Evolutionary conservation across 768 basidiomycete genomes (phyloP).

Genomic region (Phaffia tasmanica): DNA sequence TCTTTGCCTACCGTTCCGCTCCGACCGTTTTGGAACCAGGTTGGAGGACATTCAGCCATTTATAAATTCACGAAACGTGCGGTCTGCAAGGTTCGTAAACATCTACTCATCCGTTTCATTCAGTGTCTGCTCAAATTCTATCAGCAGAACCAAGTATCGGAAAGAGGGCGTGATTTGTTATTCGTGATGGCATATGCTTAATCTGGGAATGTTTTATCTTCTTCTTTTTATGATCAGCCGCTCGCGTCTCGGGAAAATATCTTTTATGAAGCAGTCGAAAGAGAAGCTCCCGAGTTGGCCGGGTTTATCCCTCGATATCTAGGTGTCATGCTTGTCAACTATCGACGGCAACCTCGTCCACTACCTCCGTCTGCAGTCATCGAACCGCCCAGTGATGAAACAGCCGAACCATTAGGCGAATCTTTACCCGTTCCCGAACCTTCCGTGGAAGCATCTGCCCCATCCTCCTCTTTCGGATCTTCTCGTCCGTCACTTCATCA

Average conservation of each 20-base stretch:
- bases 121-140: not conserved
- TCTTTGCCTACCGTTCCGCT: constrained; percentile 59
- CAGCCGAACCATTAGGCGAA: no score
- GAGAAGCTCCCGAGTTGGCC: constrained; percentile 79
- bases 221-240: constrained; percentile 49
- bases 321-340: constrained; percentile 96
- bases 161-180: not conserved
- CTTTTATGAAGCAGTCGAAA: constrained; percentile 94
- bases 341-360: constrained; percentile 55
- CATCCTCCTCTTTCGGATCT: constrained; percentile 20
- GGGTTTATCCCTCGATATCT: constrained; percentile 95
- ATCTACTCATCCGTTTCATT: not conserved
- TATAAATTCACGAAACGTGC: constrained; percentile 97
- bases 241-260: constrained; percentile 93
- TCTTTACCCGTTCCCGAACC: no score
- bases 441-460: not conserved
- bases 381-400: not conserved
- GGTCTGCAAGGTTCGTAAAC: constrained; percentile 79
- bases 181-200: not conserved
- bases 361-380: constrained; percentile 25
- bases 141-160: not conserved
- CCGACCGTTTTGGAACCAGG: constrained; percentile 91
- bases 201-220: constrained; percentile 27
- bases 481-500: constrained; percentile 16
- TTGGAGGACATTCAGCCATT: constrained; percentile 92